phyloP scores from a whole-genome alignment of 371 early-diverging fungal genomes.

The Nematocida ironsii region DNA sequence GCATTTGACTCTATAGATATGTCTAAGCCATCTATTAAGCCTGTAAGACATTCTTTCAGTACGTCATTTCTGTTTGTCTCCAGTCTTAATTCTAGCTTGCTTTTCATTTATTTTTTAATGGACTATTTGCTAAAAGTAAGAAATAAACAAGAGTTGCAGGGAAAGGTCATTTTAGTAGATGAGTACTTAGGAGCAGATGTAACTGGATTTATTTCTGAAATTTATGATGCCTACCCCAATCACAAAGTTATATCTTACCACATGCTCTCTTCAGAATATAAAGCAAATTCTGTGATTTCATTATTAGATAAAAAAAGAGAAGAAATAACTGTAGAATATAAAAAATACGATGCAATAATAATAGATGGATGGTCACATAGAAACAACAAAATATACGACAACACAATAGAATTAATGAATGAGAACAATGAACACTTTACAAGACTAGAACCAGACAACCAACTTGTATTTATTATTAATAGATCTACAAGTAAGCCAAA shows the following conservation, averaged over 20 bases:
- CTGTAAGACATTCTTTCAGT: slow-evolving; percentile 13
- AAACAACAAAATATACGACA: neutral
- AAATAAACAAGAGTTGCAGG: neutral
- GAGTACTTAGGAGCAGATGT: slow-evolving; percentile 28
- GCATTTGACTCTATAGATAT: neutral
- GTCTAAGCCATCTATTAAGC: neutral
- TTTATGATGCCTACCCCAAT: neutral
- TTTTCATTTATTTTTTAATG: slow-evolving; percentile 51
- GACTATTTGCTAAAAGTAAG: slow-evolving; percentile 31
- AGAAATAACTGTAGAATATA: neutral
- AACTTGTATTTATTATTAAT: slow-evolving; percentile 28
- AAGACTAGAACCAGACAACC: neutral
- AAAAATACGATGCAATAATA: slow-evolving; percentile 3
- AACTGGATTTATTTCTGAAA: slow-evolving; percentile 14
- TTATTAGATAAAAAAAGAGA: slow-evolving; percentile 2
- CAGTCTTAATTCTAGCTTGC: slow-evolving; percentile 25
- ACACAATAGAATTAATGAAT: neutral
- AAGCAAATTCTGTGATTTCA: neutral
- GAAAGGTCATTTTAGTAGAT: slow-evolving; percentile 22
- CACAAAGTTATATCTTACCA: slow-evolving; percentile 27
- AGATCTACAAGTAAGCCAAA: slow-evolving; percentile 28
- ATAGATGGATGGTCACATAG: slow-evolving; percentile 38
- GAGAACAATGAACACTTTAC: neutral
- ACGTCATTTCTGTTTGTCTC: neutral
- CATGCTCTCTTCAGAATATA: slow-evolving; percentile 15